Evolutionary conservation across 2,329 filamentous ascomycete genomes (phyloP), one percentile per base, ranked within the genome.

Genomic region (Massarina eburnea): DNA sequence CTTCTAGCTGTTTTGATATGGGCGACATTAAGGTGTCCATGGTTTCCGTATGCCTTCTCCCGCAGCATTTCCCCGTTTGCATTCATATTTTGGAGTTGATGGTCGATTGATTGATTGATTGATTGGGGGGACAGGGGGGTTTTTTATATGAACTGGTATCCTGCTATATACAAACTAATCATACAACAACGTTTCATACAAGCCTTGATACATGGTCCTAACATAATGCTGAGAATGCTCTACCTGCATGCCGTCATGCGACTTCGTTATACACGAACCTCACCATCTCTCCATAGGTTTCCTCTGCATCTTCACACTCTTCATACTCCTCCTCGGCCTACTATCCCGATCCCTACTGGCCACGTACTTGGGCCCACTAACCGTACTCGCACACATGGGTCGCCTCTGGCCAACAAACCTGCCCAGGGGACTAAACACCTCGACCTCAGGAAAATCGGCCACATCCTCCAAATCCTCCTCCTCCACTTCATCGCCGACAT

Each of bases 351-450:
- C 75, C 45, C 76, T 71, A 18, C 71, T 70, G 19, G 74, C 70
- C n/a, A 75, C 70, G 12, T 72, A 74, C 21, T 81, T 80, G 64
- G 82, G 82, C 53, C 75, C 73, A 51, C 72, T 70, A 12, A 85
- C 67, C 48, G 85, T 47, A 80, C 84, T 91, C 6, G 83, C 88
- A 57, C 86, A 84, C 76, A 95, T 84, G 1, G 88, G 86, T 54
- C 66, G 68, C 27, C 89, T 77, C 8, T 75, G 72, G 1, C 79
- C 85, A 22, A 97, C 76, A 57, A 88, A 94, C 58, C 83, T 84
- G n/a, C 94, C 94, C 46, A 90, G 80, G 0, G 94, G 94, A 21
- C 81, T 88, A 61, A 87, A 96, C 0, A 97, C 83, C 55, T 97
- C 91, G 6, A 99, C 80, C 8, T 84, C 76, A 0, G 90, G 90